Evolutionary conservation across 805 yeast genomes (phyloP).

Genomic region (Candida boidinii): DNA sequence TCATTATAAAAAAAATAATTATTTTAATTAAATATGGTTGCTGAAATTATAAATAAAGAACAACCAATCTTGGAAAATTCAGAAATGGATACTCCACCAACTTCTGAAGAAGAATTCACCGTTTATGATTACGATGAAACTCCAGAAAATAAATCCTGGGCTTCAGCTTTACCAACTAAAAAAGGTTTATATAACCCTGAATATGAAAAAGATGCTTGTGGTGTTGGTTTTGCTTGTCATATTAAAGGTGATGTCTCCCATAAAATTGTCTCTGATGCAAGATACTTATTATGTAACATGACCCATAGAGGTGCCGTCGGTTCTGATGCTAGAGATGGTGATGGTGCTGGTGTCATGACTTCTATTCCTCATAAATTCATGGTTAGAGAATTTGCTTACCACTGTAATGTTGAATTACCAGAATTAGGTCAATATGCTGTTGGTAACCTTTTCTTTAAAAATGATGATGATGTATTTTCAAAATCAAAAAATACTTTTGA

Average conservation of each 20-base stretch:
- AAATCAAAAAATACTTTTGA: conserved; percentile 74
- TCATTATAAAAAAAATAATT: too few species aligned
- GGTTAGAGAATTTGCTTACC: conserved; percentile 71
- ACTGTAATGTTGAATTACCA: conserved; percentile 63
- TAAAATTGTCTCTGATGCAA: conserved; percentile 88
- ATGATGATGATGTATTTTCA: conserved; percentile 62
- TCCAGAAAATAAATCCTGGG: conserved; percentile 84
- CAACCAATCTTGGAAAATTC: too few species aligned
- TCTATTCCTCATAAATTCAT: conserved; percentile 88
- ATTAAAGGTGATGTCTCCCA: conserved; percentile 83
- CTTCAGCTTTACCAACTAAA: conserved; percentile 73
- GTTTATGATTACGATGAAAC: conserved; percentile 66
- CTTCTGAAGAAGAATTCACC: conserved; percentile 12
- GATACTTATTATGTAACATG: conserved; percentile 87
- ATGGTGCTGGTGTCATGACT: conserved; percentile 96
- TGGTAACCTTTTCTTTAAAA: conserved; percentile 90
- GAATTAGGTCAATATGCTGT: conserved; percentile 83
- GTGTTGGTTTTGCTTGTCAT: conserved; percentile 96
- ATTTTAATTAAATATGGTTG: too few species aligned
- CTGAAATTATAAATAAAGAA: too few species aligned
- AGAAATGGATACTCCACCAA: too few species aligned
- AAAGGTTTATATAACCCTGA: conserved; percentile 94
- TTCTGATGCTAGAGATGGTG: conserved; percentile 93
- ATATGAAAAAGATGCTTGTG: conserved; percentile 94
- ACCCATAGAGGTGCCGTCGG: conserved; percentile 99